phyloP scores from a whole-genome alignment of 768 basidiomycete genomes.

The Trametes cingulata region DNA sequence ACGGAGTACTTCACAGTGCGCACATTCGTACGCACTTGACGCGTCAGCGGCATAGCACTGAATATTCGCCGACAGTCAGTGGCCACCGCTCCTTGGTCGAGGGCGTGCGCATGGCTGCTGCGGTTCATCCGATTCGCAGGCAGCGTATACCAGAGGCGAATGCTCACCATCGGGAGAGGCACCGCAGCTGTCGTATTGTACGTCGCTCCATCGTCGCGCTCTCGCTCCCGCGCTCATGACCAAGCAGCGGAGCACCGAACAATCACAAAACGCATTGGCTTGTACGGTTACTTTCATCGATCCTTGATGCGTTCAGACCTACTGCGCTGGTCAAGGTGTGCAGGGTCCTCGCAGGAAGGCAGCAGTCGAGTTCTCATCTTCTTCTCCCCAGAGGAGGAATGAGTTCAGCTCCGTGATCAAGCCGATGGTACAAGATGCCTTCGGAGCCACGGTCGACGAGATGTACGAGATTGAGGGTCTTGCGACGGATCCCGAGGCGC shows the following conservation, averaged over 20 bases:
- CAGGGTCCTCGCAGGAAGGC: not conserved
- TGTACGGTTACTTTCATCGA: no score
- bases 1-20: no score
- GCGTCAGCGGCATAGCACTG: no score
- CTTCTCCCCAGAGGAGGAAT: not conserved
- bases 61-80: no score
- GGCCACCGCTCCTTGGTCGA: no score
- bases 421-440: not conserved
- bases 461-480: not conserved
- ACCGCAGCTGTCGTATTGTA: not conserved
- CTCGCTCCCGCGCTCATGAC: no score
- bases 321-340: not conserved
- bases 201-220: not conserved
- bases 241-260: not conserved
- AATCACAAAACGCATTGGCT: no score
- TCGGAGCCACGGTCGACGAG: not conserved
- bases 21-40: no score
- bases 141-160: not conserved
- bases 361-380: not conserved
- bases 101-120: no score
- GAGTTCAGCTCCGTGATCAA: not conserved
- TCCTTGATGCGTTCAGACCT: no score
- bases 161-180: not conserved
- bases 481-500: not conserved
- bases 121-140: no score